Percentiles rank a stretch among this genome's conserved stretches.
Evolutionary conservation across 2,329 filamentous ascomycete species (phyloP).

Genomic region (Cordyceps tenuipes): DNA sequence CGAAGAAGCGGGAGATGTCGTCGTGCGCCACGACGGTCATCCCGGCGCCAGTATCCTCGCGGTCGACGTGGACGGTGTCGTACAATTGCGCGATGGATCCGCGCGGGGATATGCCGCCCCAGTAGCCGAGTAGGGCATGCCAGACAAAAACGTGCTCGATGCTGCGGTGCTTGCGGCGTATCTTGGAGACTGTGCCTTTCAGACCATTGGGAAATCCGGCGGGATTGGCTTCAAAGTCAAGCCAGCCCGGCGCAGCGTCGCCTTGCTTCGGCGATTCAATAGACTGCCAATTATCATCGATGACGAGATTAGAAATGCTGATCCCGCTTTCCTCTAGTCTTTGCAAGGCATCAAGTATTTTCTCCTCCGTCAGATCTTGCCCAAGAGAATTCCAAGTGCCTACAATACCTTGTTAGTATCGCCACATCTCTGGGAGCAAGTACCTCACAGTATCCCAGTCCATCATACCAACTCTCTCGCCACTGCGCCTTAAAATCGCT

Average conservation of each 20-base stretch:
- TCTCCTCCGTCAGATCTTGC: slow-evolving; percentile 71
- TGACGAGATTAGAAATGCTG: slow-evolving; percentile 76
- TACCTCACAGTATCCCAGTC: slow-evolving; percentile 71
- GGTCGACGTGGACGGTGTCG: slow-evolving; percentile 57
- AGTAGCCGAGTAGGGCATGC: slow-evolving; percentile 86
- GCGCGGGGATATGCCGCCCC: slow-evolving; percentile 75
- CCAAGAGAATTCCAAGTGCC: slow-evolving; percentile 92
- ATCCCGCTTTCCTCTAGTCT: slow-evolving; percentile 63
- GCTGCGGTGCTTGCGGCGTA: slow-evolving; percentile 60
- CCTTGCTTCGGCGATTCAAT: slow-evolving; percentile 42
- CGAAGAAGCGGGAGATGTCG: slow-evolving; percentile 70
- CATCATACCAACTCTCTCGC: slow-evolving; percentile 86
- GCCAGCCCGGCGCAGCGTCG: slow-evolving; percentile 55
- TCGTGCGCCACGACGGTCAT: slow-evolving; percentile 67
- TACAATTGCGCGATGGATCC: slow-evolving; percentile 71
- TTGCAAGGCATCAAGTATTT: slow-evolving; percentile 67
- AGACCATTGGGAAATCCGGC: slow-evolving; percentile 73
- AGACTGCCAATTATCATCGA: slow-evolving; percentile 95
- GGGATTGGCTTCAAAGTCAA: slow-evolving; percentile 77
- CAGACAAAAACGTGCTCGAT: slow-evolving; percentile 85
- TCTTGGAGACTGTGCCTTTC: slow-evolving; percentile 58
- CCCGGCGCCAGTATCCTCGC: slow-evolving; percentile 37
- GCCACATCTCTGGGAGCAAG: background rate
- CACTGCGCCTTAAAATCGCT: slow-evolving; percentile 52
- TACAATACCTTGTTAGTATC: slow-evolving; percentile 22